phyloP scores from a whole-genome alignment of 2,329 filamentous ascomycete species.

The Aspergillus udagawae region DNA sequence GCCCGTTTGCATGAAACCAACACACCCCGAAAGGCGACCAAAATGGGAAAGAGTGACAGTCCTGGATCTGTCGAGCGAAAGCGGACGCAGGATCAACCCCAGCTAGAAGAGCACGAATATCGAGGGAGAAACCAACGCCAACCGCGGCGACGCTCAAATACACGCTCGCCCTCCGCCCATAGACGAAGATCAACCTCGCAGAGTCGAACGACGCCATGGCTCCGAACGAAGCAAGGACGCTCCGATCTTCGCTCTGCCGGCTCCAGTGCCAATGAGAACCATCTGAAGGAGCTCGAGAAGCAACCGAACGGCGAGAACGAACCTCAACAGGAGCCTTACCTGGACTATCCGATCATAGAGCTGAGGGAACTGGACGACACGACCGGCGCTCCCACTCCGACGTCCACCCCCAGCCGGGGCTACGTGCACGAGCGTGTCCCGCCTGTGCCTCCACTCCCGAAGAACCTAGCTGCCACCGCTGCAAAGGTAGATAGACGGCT shows the following conservation, averaged over 20 bases:
- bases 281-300: background rate
- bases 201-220: conserved; percentile 13
- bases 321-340: conserved; percentile 7
- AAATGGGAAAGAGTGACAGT: conserved; percentile 28
- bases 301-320: conserved; percentile 4
- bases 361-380: conserved; percentile 8
- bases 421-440: conserved; percentile 32
- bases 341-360: conserved; percentile 13
- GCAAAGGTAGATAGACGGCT: conserved; percentile 22
- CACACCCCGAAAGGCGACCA: conserved; percentile 24
- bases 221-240: conserved; percentile 22
- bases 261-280: background rate
- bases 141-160: conserved; percentile 15
- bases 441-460: conserved; percentile 38
- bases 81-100: conserved; percentile 9
- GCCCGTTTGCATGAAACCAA: conserved; percentile 16
- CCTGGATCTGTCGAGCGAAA: conserved; percentile 33
- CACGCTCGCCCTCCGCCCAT: conserved; percentile 13
- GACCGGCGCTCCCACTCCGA: conserved; percentile 10
- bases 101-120: background rate
- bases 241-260: conserved; percentile 19
- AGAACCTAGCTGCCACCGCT: conserved; percentile 27
- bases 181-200: conserved; percentile 18
- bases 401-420: conserved; percentile 11
- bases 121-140: conserved; percentile 1